These are phyloP conservation scores for Flueggea neowawraea DNA, from an alignment of 441 rosid species.

Conservation along the genomic window DNA sequence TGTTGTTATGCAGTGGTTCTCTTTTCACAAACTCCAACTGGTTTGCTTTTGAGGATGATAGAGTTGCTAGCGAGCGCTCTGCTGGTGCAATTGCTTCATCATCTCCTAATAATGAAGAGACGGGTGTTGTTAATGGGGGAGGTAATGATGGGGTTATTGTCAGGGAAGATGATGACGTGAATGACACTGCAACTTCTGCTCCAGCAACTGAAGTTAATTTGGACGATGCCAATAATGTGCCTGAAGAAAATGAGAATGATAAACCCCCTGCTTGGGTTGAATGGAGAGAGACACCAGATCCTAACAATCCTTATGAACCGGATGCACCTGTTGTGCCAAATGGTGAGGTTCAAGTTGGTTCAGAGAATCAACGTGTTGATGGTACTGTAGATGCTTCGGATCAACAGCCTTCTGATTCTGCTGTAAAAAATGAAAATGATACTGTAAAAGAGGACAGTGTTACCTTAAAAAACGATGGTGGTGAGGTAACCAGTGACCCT, in stretches of 20 bases:
- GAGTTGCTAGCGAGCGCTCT: slow-evolving; percentile 50
- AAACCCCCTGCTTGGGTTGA: slow-evolving; percentile 80
- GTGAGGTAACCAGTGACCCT: background rate
- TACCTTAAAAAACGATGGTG: too few species aligned
- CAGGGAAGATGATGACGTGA: slow-evolving; percentile 46
- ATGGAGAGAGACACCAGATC: slow-evolving; percentile 77
- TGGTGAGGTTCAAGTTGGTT: slow-evolving; percentile 35
- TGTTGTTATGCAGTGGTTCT: slow-evolving; percentile 57
- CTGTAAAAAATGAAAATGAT: slow-evolving; percentile 7
- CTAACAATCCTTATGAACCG: slow-evolving; percentile 33
- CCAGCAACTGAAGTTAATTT: slow-evolving; percentile 30
- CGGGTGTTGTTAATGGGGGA: slow-evolving; percentile 24
- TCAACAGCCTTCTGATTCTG: slow-evolving; percentile 19
- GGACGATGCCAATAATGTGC: slow-evolving; percentile 29
- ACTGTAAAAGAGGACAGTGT: background rate
- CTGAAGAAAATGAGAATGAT: slow-evolving; percentile 38
- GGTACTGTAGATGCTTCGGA: slow-evolving; percentile 15
- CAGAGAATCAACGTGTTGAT: slow-evolving; percentile 26
- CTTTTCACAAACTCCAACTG: slow-evolving; percentile 89
- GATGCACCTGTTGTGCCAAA: slow-evolving; percentile 37
- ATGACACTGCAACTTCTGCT: slow-evolving; percentile 50
- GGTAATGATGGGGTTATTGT: slow-evolving; percentile 35
- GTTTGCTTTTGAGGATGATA: slow-evolving; percentile 89
- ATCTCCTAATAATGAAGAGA: slow-evolving; percentile 48
- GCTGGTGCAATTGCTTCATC: slow-evolving; percentile 54